Evolutionary conservation across 495 filamentous ascomycete species (phyloP), one percentile per base, ranked within the genome.

Genomic region (Xylaria intraflava): DNA sequence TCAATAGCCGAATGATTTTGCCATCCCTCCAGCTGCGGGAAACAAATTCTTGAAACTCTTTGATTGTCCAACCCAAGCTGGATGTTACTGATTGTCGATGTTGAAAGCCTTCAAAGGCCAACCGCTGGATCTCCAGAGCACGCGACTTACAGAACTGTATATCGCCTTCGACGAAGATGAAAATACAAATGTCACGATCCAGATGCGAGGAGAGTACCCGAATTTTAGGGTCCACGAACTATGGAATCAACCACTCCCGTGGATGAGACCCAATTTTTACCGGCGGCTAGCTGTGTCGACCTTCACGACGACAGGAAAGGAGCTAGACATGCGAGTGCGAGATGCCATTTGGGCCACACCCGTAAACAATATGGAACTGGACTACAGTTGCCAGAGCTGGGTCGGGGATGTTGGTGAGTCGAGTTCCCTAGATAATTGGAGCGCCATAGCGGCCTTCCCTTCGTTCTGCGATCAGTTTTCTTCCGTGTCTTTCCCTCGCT

Each of bases 131-230:
- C 60, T 66, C 48, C 64, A 66, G 54, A 64, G 61, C 20, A 39
- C 58, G 43, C 61, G 64, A 45, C 49, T 60, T 46, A 66, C 64
- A 52, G 61, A 66, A 48, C 40, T 66, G 42, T 56, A 51, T 20
- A 66, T 66, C 41, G 58, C 60, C 31, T 66, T 66, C 51, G 61
- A 66, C 23, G 64, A 64, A 17, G 57, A 64, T 49, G 64, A 66
- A 51, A 52, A 31, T 24, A 57, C 44, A 41, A 66, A 66, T 40
- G 56, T 66, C 58, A 66, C 61, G 38, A 58, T 66, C 35, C 64
- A 56, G 58, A 60, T 66, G 48, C 45, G 57, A 33, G 64, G 64
- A 27, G 56, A 61, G 29, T 49, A 66, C 30, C 64, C 64, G 14
- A 59, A 52, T 27, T 64, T 64, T 33, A 49, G 44, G 35, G 58